Base-by-base conservation (phyloP, 306 rosid species). In the Chamaecrista fasciculata region DNA sequence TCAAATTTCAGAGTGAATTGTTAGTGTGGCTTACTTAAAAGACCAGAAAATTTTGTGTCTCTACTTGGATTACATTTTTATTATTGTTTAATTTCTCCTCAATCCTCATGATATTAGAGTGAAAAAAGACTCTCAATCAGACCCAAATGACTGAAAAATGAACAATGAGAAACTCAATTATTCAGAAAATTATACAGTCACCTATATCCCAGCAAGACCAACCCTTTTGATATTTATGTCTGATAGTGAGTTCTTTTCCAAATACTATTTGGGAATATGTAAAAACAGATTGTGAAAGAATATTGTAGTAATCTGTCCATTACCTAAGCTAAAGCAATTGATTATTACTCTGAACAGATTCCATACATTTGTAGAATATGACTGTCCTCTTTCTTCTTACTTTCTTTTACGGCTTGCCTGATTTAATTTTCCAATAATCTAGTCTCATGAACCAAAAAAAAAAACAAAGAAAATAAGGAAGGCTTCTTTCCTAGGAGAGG, bases 201-300 rank as follows among this genome's bases (percentile, higher is more conserved):
- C 8, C 26, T 74, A 11, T 62, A 52, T 20, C 47, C 67, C 77
- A 77, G 53, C 67, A 77, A 56, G 69, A 62, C 75, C 59, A 55
- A 36, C 48, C 76, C 72, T 80, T 59, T 76, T 71, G 70, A 79
- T 75, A 71, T 78, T 58, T 71, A 11, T 78, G 81, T 59, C 82
- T 26, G 55, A 33, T 24, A 72, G 47, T 40, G 71, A 23, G 42
- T 67, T 62, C 81, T 62, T 62, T 84, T 78, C 59, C 51, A 47
- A 71, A 69, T 67, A 4, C 68, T 71, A 69, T 66, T 78, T 65
- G 71, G 61, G 62, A 67, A 34, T 26, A 64, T 82, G 71, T 29
- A 15, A 75, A 75, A 74, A 76, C 72, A 73, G 36, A 4, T 19
- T 63, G 40, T 60, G 36, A 58, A 16, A 55, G n/a, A 62, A 69